These are phyloP conservation scores for Hyaloperonospora brassicae DNA, from an alignment of 352 stramenopile genomes.

Conservation along the genomic window DNA sequence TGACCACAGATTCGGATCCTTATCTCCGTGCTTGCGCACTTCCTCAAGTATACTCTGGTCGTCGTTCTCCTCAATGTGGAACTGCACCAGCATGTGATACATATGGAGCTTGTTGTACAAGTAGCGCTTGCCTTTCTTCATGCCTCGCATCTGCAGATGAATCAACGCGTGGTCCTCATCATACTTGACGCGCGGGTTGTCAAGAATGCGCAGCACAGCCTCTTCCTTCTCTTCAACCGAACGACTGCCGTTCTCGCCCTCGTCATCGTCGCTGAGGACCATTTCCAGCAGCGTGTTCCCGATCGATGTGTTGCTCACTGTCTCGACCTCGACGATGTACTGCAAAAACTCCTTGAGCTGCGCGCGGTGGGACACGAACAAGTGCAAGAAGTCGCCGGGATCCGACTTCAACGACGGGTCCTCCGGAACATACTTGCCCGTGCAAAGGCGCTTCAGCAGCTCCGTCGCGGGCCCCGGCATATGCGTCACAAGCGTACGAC, in stretches of 20 bases:
- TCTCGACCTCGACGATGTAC: slow-evolving; percentile 86
- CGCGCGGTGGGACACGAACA: slow-evolving; percentile 88
- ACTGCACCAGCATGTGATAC: slow-evolving; percentile 91
- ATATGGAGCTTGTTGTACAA: slow-evolving; percentile 92
- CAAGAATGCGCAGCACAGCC: slow-evolving; percentile 80
- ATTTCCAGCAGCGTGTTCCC: slow-evolving; percentile 87
- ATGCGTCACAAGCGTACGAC: slow-evolving; percentile 82
- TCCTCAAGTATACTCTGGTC: slow-evolving; percentile 85
- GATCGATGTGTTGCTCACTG: slow-evolving; percentile 81
- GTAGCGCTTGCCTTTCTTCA: slow-evolving; percentile 90
- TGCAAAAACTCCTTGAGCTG: slow-evolving; percentile 85
- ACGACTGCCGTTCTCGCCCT: slow-evolving; percentile 19
- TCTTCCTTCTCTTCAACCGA: slow-evolving; percentile 68
- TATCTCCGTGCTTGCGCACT: slow-evolving; percentile 84
- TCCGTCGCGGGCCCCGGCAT: slow-evolving; percentile 84
- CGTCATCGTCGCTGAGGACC: slow-evolving; percentile 68
- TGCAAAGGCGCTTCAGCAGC: slow-evolving; percentile 87
- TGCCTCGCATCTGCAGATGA: slow-evolving; percentile 87
- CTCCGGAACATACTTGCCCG: slow-evolving; percentile 58
- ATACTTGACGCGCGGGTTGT: slow-evolving; percentile 86
- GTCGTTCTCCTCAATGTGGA: slow-evolving; percentile 90
- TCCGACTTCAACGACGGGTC: slow-evolving; percentile 65
- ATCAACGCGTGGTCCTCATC: slow-evolving; percentile 91
- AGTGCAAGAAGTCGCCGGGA: slow-evolving; percentile 84
- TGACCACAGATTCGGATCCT: slow-evolving; percentile 87